Evolutionary conservation across 768 basidiomycete species (phyloP), one percentile per base, ranked within the genome.

Genomic region (Sporobolomyces phaffii): DNA sequence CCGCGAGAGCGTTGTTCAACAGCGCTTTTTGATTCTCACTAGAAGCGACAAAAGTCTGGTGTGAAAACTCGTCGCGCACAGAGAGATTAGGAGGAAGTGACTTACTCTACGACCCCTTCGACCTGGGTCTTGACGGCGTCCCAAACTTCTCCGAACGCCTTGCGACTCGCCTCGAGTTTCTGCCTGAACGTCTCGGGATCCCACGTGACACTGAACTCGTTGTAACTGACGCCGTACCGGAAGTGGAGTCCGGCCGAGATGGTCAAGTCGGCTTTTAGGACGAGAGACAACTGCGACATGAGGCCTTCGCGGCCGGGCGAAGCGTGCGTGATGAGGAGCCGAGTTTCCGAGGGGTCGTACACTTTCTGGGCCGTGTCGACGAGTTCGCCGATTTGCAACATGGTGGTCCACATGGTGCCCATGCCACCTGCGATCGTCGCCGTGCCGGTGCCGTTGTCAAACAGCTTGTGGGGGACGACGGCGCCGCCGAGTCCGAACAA

Each of bases 381-480:
- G 56, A 99, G 87, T 78, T 99, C 94, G 64, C 96, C 96, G 44
- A 99, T 89, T 78, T 99, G 96, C 29, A 99, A 83, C 7, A 91
- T 89, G 0, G 94, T 98, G 0, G 91, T 90, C 96, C 96, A 99
- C 87, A 98, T 94, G 24, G 93, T 98, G 34, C 96, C 96, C 75
- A 91, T 88, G 2, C 92, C 96, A 40, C 96, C 96, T 0, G 96
- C 94, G 70, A 99, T 96, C n/a, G 94, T 97, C 15, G 91, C 93
- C 49, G 81, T 85, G 5, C 93, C 94, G 52, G 94, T 90, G 0
- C 94, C 90, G 70, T 91, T 91, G 79, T 91, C 89, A 73, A 93
- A 91, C 82, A 91, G 84, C 78, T 97, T 97, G 81, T 97, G 92
- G 45, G 86, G 85, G 9, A 96, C 91, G 45, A 97, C 84, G 4